These are phyloP conservation scores for Camellia granthamiana DNA, from an alignment of 148 eudicot genomes.

Conservation along the genomic window DNA sequence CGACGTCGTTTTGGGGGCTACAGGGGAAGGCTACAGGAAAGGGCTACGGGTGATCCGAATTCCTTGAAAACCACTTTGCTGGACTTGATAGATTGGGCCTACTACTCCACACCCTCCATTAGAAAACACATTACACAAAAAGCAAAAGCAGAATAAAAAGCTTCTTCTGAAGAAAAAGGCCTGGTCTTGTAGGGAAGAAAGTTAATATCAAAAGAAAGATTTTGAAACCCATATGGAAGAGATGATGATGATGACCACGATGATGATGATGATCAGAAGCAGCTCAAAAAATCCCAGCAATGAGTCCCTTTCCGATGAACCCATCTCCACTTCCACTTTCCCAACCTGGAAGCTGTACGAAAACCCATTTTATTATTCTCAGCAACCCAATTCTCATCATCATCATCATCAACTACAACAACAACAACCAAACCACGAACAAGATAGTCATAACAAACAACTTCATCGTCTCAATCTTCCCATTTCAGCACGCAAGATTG, in stretches of 20 bases:
- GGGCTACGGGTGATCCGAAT: too few species aligned
- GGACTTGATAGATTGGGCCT: constrained; percentile 26
- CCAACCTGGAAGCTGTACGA: constrained; percentile 77
- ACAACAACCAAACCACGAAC: neutral
- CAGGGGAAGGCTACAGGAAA: too few species aligned
- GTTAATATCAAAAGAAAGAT: constrained; percentile 1
- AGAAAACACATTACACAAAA: constrained; percentile 11
- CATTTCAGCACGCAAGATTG: constrained; percentile 31
- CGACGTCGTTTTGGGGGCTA: too few species aligned
- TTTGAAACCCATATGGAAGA: constrained; percentile 21
- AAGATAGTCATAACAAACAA: constrained; percentile 15
- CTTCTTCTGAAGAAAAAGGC: constrained; percentile 9
- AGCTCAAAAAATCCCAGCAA: constrained; percentile 25
- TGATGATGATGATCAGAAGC: constrained; percentile 19
- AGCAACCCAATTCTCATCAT: constrained; percentile 23
- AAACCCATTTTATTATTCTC: constrained; percentile 56
- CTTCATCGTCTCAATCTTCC: constrained; percentile 40
- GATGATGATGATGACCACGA: constrained; percentile 35
- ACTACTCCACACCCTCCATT: constrained; percentile 5
- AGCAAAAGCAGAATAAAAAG: constrained; percentile 21
- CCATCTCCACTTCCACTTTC: constrained; percentile 29
- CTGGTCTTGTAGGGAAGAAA: neutral
- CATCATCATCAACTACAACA: constrained; percentile 6
- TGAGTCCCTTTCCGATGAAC: constrained; percentile 23
- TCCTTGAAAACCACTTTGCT: constrained; percentile 16